Base-by-base conservation (phyloP, 371 early-diverging fungal species). In the Mucor indicus region DNA sequence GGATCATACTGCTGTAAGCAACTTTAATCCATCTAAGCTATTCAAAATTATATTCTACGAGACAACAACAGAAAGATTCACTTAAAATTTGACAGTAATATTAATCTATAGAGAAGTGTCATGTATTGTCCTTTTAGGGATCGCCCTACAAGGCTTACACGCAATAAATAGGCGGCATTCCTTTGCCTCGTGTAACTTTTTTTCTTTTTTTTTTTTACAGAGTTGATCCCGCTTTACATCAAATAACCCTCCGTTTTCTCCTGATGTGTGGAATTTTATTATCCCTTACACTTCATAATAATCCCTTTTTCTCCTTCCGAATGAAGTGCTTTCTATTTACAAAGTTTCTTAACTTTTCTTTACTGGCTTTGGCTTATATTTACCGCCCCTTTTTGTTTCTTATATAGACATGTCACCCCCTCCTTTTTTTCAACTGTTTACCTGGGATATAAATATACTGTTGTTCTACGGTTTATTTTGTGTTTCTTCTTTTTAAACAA, bases 161-260 rank as follows among this genome's bases (percentile, higher is more conserved):
- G 11, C 29, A 27, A 27, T 11, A 27, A 27, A 27, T 7, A 27
- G 29, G 29, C 7, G 5, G 5, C 11, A 44, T 38, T 38, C 17
- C 12, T 21, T 31, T 19, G 24, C 31, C 53, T 44, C 46, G 53
- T 44, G 39, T 38, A 32, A 21, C 22, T 37, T 19, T 7, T 17
- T 21, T 38, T n/a, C n/a, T n/a, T n/a, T n/a, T n/a, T n/a, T n/a
- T n/a, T n/a, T n/a, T n/a, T n/a, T n/a, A n/a, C n/a, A n/a, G n/a
- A n/a, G n/a, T n/a, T 17, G 37, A 52, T 52, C 52, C 53, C 46
- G 53, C 38, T 46, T 16, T 53, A 44, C 38, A 53, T 44, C 52
- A 51, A 51, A 35, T 15, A 32, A 16, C 32, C 41, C 19, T 30
- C 29, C 39, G 15, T 24, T 45, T 25, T 21, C 38, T 36, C 37